Base-by-base conservation (phyloP, 169 alveolate genomes). In the Plasmodium gonderi region DNA sequence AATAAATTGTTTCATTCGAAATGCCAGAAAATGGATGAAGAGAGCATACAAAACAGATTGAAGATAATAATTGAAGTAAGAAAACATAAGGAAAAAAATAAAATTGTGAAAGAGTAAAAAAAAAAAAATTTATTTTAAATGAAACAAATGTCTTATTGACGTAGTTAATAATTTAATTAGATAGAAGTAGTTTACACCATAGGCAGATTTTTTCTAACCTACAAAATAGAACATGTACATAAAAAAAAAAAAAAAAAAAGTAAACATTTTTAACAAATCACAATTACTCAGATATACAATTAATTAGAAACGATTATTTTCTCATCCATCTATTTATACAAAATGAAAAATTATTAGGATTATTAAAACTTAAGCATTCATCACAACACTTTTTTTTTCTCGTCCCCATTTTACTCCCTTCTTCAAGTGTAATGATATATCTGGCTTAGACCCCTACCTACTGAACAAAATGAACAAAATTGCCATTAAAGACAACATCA, bases 51-150 rank as follows among this genome's bases (percentile, higher is more conserved):
- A 60, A 75, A 75, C 20, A 45, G 67, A 23, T 3, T 85, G 17
- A 85, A 85, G 72, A 85, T 85, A 29, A 85, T 85, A 51, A 75
- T 85, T 36, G 92, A 85, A 82, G 92, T 85, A 85, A 72, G 17
- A n/a, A 49, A 54, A 81, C 20, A 1, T 11, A n/a, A n/a, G 14
- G 40, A 26, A 36, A 33, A 20, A 33, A 67, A 79, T 51, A 20
- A 8, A 64, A n/a, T 29, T 23, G 17, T 42, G 33, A 26, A 42
- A 1, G 38, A 38, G 74, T 17, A 29, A 47, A 77, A 77, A 47
- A 23, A 26, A 0, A 77, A 75, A n/a, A n/a, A 75, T 1, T 3
- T 14, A 49, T n/a, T 11, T 49, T 2, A n/a, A 49, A 60, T 14
- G 26, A 6, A 60, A 60, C 17, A 23, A 3, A 60, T 60, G 72